Evolutionary conservation across 202 grass and related monocot genomes (phyloP).

Genomic region (Schoenoplectus tabernaemontani): DNA sequence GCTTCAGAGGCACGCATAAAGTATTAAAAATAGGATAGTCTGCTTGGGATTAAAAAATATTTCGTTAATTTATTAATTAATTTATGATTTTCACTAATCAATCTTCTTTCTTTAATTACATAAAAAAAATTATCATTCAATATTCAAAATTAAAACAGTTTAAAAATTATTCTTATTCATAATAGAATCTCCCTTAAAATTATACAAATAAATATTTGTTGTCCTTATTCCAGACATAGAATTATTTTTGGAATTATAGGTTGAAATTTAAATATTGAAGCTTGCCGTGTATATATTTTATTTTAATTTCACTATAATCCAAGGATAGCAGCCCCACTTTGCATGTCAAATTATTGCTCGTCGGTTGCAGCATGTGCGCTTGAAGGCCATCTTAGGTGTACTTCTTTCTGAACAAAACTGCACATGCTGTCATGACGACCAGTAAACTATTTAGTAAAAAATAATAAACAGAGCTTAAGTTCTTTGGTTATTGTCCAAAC

Average conservation of each 20-base stretch:
- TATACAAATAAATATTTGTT: not conserved
- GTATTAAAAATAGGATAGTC: too few relatives aligned
- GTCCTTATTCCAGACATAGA: not conserved
- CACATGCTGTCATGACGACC: slow-evolving; percentile 3
- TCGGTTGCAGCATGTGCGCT: slow-evolving; percentile 10
- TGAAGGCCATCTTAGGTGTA: not conserved
- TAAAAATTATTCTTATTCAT: too few relatives aligned
- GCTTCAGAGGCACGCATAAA: too few relatives aligned
- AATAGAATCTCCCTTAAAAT: too few relatives aligned
- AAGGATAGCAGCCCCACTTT: not conserved
- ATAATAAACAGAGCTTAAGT: not conserved
- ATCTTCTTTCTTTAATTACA: too few relatives aligned
- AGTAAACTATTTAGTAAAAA: not conserved
- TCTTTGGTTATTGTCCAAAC: too few relatives aligned
- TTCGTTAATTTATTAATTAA: too few relatives aligned
- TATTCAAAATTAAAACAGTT: too few relatives aligned
- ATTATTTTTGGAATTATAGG: not conserved
- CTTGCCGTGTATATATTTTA: not conserved
- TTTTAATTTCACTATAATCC: not conserved
- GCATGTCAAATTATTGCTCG: not conserved
- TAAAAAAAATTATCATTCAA: too few relatives aligned
- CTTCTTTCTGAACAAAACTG: not conserved
- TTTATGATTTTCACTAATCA: too few relatives aligned
- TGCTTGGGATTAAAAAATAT: too few relatives aligned
- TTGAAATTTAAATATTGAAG: not conserved